Evolutionary conservation across 257 asterid genomes (phyloP), one percentile per base, ranked within the genome.

Genomic region (Parsonsia alboflavescens): DNA sequence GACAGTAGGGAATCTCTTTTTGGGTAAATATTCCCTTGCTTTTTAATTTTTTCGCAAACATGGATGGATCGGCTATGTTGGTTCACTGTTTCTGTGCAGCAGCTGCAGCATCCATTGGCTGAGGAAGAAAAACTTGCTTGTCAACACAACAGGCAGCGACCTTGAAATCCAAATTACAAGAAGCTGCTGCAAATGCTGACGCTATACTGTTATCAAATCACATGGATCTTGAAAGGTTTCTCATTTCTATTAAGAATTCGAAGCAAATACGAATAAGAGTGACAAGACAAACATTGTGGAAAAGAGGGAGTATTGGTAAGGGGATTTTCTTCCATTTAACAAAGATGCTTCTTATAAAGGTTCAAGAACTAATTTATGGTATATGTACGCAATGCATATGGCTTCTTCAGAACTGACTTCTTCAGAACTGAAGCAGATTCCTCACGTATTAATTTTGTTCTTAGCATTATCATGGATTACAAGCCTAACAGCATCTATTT

Each of bases 51-150:
- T 42, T 42, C 2, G 9, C 46, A 42, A 7, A 42, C 7, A 42
- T 2, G 46, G 3, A 41, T 41, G 44, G 9, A n/a, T 58, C 16
- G 19, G 7, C n/a, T 26, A 28, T 48, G 33, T 42, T 26, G 13
- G 49, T 21, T 15, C 1, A 6, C 39, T 33, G 39, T 44, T 16
- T 13, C 42, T 30, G 16, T 45, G 5, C 28, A 10, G 8, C 72
- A 39, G 75, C 33, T 66, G 68, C 50, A 92, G 96, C 44, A 49
- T 39, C 92, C 86, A 75, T 76, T 76, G 52, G 79, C 7, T 0
- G 85, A 86, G 71, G 96, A 90, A 74, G 85, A 83, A 56, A 76
- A 85, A 74, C 94, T 90, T 16, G 86, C n/a, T n/a, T n/a, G n/a
- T n/a, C n/a, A n/a, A n/a, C n/a, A n/a, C n/a, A n/a, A 46, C 92